Conservation (phyloP, 139 green algal species). For the Closterium sp. region DNA sequence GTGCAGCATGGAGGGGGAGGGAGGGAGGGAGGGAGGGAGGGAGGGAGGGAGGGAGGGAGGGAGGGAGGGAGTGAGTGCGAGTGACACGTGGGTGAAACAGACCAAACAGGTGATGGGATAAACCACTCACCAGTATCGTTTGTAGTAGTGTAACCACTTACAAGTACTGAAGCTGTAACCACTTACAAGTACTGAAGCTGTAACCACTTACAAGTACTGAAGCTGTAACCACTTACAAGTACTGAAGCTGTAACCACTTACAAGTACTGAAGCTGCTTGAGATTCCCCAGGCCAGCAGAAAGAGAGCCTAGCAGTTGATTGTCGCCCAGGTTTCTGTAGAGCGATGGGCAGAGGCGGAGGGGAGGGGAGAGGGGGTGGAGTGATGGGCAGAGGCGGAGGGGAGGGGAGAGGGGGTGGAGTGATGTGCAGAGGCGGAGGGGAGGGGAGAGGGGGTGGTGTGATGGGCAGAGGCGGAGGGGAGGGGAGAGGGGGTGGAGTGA, state of each 20-base stretch:
- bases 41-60: no score
- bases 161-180: background rate
- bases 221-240: background rate
- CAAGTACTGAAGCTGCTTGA: background rate
- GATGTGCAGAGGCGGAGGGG: no score
- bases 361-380: no score
- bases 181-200: background rate
- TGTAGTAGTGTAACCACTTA: background rate
- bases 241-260: background rate
- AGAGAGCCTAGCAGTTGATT: background rate
- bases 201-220: background rate
- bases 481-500: no score
- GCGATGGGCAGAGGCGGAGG: no score
- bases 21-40: no score
- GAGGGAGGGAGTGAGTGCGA: background rate
- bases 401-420: no score
- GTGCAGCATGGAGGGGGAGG: no score
- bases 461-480: no score
- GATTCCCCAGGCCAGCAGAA: background rate
- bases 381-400: no score
- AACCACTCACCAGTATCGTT: background rate
- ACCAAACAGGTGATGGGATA: no score
- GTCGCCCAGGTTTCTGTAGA: background rate
- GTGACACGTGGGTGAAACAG: background rate
- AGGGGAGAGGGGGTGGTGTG: no score